Evolutionary conservation across 768 basidiomycete species (phyloP), one percentile per base, ranked within the genome.

Genomic region (Rhizopogon salebrosus): DNA sequence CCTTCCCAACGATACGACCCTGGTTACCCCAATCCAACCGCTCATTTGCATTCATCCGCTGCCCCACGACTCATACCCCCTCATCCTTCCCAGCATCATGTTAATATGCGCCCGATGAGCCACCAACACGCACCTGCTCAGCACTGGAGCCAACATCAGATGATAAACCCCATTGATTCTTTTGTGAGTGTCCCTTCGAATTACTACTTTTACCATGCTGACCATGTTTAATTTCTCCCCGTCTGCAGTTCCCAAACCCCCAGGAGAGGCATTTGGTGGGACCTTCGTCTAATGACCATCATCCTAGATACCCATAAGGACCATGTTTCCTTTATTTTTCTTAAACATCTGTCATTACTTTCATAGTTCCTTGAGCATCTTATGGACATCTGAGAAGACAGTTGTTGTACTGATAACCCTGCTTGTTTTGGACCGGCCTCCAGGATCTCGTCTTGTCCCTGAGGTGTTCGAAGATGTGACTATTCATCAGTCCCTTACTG

Each of bases 121-220:
- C 78, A 82, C 54, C 62, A 68, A 39, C 76, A 77, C 48, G 63
- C 73, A 52, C 61, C 51, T n/a, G 67, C 51, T 9, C 72, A 72
- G 45, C 80, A 83, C 49, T 86, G 84, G 84, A 72, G 72, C 46
- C 71, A 77, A n/a, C 63, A 76, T 36, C 67, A 68, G 16, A 63
- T 77, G 55, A 60, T 75, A 48, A 79, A 84, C 58, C 72, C 79
- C 13, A 74, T 84, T 63, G 83, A 88, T 41, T 66, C 84, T 52
- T 89, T 80, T 66, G 88, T 90, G 68, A 72, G 85, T 71, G 4
- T 22, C 48, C 41, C 37, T 31, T 48, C 42, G 18, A 2, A 34
- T 34, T 41, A 35, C 49, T 51, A 40, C 43, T 53, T 41, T 22
- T 49, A 3, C 22, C 23, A 23, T 48, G 39, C 54, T 46, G 41